Evolutionary conservation across 305 asterid species (phyloP).

Genomic region (Rubia peregrina): DNA sequence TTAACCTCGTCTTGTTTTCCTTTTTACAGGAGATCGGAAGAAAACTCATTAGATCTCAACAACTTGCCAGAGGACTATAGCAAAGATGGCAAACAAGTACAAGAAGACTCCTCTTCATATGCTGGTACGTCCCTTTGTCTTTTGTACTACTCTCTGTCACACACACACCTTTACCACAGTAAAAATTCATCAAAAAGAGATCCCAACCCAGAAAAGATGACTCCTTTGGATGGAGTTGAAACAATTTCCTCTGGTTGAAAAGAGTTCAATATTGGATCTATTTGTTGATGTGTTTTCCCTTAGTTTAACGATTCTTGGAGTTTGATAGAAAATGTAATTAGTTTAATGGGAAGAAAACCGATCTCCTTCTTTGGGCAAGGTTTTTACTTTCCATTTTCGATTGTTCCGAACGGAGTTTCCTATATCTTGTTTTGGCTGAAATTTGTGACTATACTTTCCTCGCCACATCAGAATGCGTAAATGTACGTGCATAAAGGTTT

Average conservation of each 20-base stretch:
- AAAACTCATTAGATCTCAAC: slow-evolving; percentile 80
- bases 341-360: too few relatives aligned
- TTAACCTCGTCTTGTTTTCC: not conserved
- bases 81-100: slow-evolving; percentile 47
- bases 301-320: not conserved
- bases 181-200: not conserved
- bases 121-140: slow-evolving; percentile 47
- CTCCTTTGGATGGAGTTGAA: not conserved
- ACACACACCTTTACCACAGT: not conserved
- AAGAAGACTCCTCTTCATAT: slow-evolving; percentile 63
- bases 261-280: too few relatives aligned
- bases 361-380: too few relatives aligned
- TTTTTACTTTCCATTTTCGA: too few relatives aligned
- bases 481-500: too few relatives aligned
- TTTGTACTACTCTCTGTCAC: slow-evolving; percentile 20
- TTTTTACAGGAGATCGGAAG: slow-evolving; percentile 69
- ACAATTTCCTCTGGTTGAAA: not conserved
- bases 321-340: too few relatives aligned
- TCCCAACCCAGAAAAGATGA: not conserved
- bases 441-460: too few relatives aligned
- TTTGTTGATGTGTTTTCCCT: not conserved
- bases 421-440: too few relatives aligned
- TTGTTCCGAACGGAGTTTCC: too few relatives aligned
- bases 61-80: slow-evolving; percentile 80
- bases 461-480: too few relatives aligned